Percentiles rank a stretch among this genome's conserved stretches.
These are phyloP conservation scores for Mycena pura DNA, from an alignment of 768 basidiomycete genomes.

Conservation along the genomic window DNA sequence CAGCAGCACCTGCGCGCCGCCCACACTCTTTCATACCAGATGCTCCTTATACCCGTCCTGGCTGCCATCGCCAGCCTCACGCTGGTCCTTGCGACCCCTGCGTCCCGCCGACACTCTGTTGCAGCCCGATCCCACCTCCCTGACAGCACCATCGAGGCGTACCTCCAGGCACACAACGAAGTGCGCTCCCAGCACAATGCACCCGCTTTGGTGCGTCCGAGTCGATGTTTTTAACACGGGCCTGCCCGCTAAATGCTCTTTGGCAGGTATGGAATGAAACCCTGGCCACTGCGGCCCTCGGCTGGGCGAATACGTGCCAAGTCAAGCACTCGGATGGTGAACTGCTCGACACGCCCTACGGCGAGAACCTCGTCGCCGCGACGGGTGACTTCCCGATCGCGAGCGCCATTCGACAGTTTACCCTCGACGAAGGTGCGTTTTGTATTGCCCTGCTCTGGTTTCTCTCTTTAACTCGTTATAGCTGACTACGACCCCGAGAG, in stretches of 20 bases:
- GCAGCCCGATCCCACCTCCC: background rate
- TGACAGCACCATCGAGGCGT: conserved; percentile 4
- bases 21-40: conserved; percentile 43
- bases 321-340: conserved; percentile 55
- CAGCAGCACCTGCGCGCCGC: conserved; percentile 36
- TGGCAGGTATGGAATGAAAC: conserved; percentile 49
- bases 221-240: background rate
- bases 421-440: conserved; percentile 53
- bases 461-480: no score
- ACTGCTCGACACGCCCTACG: conserved; percentile 51
- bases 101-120: conserved; percentile 17
- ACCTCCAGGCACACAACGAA: conserved; percentile 54
- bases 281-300: conserved; percentile 53
- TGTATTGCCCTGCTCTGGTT: no score
- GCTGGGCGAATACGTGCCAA: conserved; percentile 58
- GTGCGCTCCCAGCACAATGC: conserved; percentile 53
- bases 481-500: conserved; percentile 50
- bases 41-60: conserved; percentile 39
- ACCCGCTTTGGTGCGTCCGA: conserved; percentile 36
- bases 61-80: conserved; percentile 30
- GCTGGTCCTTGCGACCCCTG: conserved; percentile 26
- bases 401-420: conserved; percentile 54
- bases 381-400: conserved; percentile 52
- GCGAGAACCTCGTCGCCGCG: conserved; percentile 63
- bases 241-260: background rate